Percentiles rank a stretch among this genome's conserved stretches.
Conservation (phyloP, 2,329 filamentous ascomycete genomes). For the Fusarium agapanthi region DNA sequence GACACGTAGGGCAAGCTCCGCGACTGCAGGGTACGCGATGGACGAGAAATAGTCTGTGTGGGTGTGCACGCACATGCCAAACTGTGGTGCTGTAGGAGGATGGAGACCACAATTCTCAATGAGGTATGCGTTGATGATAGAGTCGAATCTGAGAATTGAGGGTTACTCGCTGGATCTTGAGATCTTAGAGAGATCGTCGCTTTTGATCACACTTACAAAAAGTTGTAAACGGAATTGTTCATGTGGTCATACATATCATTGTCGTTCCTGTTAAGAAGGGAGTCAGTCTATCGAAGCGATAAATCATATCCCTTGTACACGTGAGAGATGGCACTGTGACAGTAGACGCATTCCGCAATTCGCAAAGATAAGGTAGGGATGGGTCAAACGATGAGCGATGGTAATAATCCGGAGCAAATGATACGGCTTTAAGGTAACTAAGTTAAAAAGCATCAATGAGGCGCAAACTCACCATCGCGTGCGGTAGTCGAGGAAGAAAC, state of each 20-base stretch:
- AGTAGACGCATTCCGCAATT: slow-evolving; percentile 5
- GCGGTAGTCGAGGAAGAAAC: slow-evolving; percentile 80
- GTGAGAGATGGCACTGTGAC: slow-evolving; percentile 3
- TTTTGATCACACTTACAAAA: slow-evolving; percentile 61
- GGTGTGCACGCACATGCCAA: slow-evolving; percentile 85
- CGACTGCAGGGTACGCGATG: slow-evolving; percentile 80
- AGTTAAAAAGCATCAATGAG: slow-evolving; percentile 1
- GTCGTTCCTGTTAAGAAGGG: slow-evolving; percentile 70
- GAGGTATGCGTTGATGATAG: slow-evolving; percentile 87
- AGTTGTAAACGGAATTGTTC: slow-evolving; percentile 90
- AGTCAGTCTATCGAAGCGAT: slow-evolving; percentile 20
- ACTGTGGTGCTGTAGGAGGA: slow-evolving; percentile 74
- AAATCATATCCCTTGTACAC: slow-evolving; percentile 6
- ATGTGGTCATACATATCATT: slow-evolving; percentile 96
- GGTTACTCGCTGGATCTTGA: neutral
- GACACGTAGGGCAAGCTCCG: slow-evolving; percentile 84
- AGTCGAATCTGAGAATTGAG: slow-evolving; percentile 73
- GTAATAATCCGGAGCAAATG: neutral
- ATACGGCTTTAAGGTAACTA: neutral
- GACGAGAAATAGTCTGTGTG: slow-evolving; percentile 87
- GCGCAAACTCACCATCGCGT: slow-evolving; percentile 75
- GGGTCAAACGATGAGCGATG: neutral
- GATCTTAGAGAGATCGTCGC: neutral
- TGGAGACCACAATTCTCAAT: slow-evolving; percentile 79
- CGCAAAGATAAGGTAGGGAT: neutral